A percentile compares a stretch with the other conserved stretches of the same genome.
phyloP scores from a whole-genome alignment of 768 basidiomycete species.

The Suillus discolor region DNA sequence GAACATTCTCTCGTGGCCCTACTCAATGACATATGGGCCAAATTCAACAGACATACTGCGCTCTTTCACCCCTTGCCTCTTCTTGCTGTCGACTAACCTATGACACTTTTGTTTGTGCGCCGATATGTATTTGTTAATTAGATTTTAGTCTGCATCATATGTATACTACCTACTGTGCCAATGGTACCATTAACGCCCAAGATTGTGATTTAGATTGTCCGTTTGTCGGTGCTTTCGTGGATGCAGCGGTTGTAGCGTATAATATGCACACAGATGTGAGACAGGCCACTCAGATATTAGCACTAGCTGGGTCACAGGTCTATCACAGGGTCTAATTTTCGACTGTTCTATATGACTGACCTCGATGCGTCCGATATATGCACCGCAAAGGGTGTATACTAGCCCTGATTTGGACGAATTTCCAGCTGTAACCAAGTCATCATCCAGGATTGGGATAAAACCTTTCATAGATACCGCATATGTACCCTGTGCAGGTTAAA shows the following conservation, averaged over 20 bases:
- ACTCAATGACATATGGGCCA: not conserved
- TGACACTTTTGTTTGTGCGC: not conserved
- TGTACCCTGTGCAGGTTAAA: no score
- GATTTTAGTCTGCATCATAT: not conserved
- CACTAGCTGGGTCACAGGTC: no score
- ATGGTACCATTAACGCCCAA: not conserved
- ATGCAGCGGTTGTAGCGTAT: not conserved
- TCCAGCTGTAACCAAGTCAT: no score
- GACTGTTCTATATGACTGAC: no score
- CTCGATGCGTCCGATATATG: no score
- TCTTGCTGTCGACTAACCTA: not conserved
- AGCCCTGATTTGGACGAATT: no score
- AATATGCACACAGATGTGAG: not conserved
- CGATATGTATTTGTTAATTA: not conserved
- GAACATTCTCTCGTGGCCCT: not conserved
- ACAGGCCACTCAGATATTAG: not conserved
- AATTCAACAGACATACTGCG: constrained; percentile 1
- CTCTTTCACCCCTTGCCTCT: constrained; percentile 2
- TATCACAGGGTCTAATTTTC: no score
- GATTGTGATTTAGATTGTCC: not conserved
- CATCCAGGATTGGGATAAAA: no score
- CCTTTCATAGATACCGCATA: no score
- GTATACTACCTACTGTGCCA: not conserved
- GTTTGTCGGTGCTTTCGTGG: not conserved
- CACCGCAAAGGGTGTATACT: no score